Conservation (phyloP, 106 monocot genomes). For the Vanilla planifolia region DNA sequence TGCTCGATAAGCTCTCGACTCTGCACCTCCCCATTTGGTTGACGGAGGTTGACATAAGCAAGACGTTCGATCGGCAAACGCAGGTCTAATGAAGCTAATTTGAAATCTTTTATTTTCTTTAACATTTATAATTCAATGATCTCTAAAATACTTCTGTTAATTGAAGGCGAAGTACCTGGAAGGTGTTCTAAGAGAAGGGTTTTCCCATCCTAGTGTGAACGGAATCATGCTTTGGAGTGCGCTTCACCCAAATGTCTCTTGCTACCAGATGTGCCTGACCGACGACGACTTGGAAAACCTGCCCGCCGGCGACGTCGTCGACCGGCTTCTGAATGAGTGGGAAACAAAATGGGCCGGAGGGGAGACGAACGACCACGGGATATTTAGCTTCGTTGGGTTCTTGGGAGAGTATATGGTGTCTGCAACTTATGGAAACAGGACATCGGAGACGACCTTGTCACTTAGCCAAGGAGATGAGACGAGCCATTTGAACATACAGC, state of each 20-base stretch:
- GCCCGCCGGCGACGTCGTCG: conserved; percentile 70
- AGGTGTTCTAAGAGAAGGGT: conserved; percentile 82
- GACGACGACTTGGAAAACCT: conserved; percentile 60
- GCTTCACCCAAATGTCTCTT: conserved; percentile 43
- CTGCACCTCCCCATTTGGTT: conserved; percentile 83
- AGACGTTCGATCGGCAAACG: conserved; percentile 35
- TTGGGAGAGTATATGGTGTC: conserved; percentile 70
- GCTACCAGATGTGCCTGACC: conserved; percentile 97
- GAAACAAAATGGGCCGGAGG: conserved; percentile 38
- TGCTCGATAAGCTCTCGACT: conserved; percentile 75
- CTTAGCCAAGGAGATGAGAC: conserved; percentile 66
- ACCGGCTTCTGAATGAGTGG: conserved; percentile 75
- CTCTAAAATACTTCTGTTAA: background rate
- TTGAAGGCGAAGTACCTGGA: conserved; percentile 65
- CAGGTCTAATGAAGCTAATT: too few relatives aligned
- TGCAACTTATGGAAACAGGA: conserved; percentile 42
- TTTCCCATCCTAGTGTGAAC: conserved; percentile 64
- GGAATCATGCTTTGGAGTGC: conserved; percentile 92
- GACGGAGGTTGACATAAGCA: conserved; percentile 89
- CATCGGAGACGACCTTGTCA: conserved; percentile 44
- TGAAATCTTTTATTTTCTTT: too few relatives aligned
- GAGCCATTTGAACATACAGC: conserved; percentile 64
- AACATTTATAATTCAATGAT: too few relatives aligned
- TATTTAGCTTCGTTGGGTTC: conserved; percentile 59
- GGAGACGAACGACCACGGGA: conserved; percentile 58